Base-by-base conservation (phyloP, 305 asterid genomes). In the Fraxinus angustifolia region DNA sequence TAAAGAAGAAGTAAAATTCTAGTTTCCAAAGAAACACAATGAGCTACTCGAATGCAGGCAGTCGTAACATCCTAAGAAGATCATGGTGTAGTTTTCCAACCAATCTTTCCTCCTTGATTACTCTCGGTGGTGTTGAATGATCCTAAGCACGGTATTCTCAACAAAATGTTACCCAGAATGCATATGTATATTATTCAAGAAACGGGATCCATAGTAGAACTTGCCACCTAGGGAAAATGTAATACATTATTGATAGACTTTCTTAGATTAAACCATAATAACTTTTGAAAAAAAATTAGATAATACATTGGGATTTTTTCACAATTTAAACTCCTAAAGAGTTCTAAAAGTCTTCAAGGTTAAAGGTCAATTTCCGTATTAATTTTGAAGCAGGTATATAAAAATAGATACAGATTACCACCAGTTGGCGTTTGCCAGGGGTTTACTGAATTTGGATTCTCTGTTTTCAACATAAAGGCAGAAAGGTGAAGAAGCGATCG, bases 121-220 rank as follows among this genome's bases (percentile, higher is more conserved):
- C 76, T 16, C 73, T 11, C 56, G 36, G 62, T 73, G 75, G 31
- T 23, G 71, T 62, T 77, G 62, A 80, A 40, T 71, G 71, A 72
- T 34, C 75, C 42, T 72, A 60, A 21, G 5, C 74, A 14, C n/a
- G 10, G 38, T 11, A 68, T 30, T 68, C 38, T 68, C 19, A 68
- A 28, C 74, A 30, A 68, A 30, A 68, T 68, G 38, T 68, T 68
- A 68, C 21, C 40, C 17, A 68, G 21, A 14, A 11, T 68, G 35
- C 19, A 30, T 21, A 68, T 68, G 6, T 4, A 68, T 67, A 67
- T 67, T 28, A 70, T 31, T 65, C 42, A 70, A 34, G 23, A 70
- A 70, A 31, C 6, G 11, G 75, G 75, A 14, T 16, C 42, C 75
- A 67, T 23, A 28, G 75, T 30, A 70, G 75, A 31, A 70, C 35